Percentiles rank a stretch among this genome's conserved stretches.
Conservation (phyloP, 805 yeast species). For the Metschnikowia anglica region DNA sequence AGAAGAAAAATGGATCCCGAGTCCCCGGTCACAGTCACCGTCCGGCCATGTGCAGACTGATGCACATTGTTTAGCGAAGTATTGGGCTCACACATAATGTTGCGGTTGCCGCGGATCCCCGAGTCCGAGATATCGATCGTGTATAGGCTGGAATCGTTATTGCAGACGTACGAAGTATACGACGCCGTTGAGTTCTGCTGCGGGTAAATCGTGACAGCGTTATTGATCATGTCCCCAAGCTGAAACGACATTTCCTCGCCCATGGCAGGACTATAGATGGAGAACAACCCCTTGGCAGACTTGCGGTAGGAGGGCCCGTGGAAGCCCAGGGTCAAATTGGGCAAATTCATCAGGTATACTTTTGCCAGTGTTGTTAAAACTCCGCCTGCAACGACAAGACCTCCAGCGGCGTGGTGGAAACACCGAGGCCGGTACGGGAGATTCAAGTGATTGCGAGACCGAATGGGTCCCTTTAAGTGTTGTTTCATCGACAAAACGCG, state of each 20-base stretch:
- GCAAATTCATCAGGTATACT: constrained; percentile 26
- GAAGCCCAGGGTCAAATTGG: constrained; percentile 20
- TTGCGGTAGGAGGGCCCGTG: constrained; percentile 15
- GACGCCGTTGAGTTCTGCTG: constrained; percentile 27
- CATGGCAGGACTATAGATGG: constrained; percentile 53
- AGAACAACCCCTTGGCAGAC: constrained; percentile 61
- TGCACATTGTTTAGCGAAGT: constrained; percentile 73
- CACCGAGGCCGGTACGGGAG: constrained; percentile 72
- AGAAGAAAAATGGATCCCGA: constrained; percentile 60
- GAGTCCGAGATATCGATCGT: constrained; percentile 55
- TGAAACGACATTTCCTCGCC: constrained; percentile 50
- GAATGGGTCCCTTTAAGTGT: constrained; percentile 5
- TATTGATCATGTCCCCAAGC: constrained; percentile 81
- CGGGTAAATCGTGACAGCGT: constrained; percentile 59
- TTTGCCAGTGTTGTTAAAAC: constrained; percentile 39
- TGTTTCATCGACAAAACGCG: constrained; percentile 19
- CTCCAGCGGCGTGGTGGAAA: constrained; percentile 53
- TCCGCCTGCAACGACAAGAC: constrained; percentile 51
- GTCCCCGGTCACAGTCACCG: constrained; percentile 70
- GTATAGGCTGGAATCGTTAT: constrained; percentile 76
- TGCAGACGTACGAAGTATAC: constrained; percentile 68
- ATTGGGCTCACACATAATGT: constrained; percentile 49
- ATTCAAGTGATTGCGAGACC: constrained; percentile 11
- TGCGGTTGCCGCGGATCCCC: constrained; percentile 40
- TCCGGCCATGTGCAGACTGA: constrained; percentile 49